phyloP scores from a whole-genome alignment of 345 rosid species.

The Psidium friedrichsthalianum region DNA sequence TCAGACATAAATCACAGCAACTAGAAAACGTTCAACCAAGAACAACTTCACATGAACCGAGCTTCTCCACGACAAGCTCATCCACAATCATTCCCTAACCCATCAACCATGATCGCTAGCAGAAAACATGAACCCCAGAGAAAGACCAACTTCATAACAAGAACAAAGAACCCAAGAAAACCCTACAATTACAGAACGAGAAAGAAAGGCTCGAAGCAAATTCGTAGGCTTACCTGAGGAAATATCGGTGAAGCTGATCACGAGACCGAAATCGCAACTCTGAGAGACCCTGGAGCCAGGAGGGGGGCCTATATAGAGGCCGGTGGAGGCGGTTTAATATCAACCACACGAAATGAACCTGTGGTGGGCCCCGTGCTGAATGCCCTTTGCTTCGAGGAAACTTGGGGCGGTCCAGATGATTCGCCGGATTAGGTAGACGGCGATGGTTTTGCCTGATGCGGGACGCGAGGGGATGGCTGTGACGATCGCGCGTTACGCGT shows the following conservation, averaged over 20 bases:
- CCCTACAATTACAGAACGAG: background rate
- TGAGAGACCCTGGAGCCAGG: fast-evolving
- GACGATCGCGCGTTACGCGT: background rate
- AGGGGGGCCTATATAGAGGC: background rate
- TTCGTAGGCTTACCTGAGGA: background rate
- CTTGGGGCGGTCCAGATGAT: background rate
- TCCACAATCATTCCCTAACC: background rate
- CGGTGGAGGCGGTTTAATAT: background rate
- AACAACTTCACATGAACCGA: background rate
- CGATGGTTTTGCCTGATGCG: background rate
- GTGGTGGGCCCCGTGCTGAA: background rate
- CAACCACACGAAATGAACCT: background rate
- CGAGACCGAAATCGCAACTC: background rate
- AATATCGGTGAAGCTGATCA: background rate
- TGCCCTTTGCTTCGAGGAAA: background rate
- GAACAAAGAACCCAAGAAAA: background rate
- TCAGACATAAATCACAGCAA: background rate
- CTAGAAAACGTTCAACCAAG: background rate
- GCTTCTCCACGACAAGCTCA: background rate
- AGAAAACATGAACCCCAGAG: background rate
- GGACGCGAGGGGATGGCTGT: background rate
- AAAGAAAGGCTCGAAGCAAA: background rate
- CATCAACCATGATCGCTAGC: background rate
- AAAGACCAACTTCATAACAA: background rate
- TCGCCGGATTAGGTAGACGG: background rate